These are phyloP conservation scores for Termitomyces sp. DNA, from an alignment of 768 basidiomycete species.

Conservation along the genomic window DNA sequence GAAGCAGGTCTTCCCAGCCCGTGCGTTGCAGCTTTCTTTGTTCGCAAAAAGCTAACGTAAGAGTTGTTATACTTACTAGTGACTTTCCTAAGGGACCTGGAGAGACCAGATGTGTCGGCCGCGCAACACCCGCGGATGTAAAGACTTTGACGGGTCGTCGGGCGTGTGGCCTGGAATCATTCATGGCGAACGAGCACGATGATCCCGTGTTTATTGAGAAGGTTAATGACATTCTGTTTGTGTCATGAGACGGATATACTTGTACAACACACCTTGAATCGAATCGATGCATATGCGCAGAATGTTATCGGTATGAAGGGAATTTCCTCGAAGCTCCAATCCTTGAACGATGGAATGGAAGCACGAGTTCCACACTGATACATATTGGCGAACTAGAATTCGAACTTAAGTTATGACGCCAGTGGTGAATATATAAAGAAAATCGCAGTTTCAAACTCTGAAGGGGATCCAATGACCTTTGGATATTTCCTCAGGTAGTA, in stretches of 20 bases:
- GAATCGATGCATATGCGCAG: neutral
- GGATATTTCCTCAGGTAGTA: no score
- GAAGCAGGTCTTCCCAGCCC: slow-evolving; percentile 42
- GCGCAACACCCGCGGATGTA: slow-evolving; percentile 29
- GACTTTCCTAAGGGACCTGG: slow-evolving; percentile 51
- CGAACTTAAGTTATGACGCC: no score
- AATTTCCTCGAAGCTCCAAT: no score
- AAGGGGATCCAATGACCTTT: no score
- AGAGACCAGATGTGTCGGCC: slow-evolving; percentile 36
- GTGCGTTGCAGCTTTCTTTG: slow-evolving; percentile 20
- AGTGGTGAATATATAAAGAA: no score
- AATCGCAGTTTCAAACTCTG: no score
- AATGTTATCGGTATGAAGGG: no score
- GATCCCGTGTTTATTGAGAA: slow-evolving; percentile 8
- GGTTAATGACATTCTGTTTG: slow-evolving; percentile 17
- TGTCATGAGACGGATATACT: neutral
- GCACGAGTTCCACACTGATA: no score
- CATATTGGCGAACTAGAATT: no score
- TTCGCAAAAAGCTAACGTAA: neutral
- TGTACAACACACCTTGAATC: neutral
- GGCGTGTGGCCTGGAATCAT: slow-evolving; percentile 34
- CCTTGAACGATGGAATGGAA: no score
- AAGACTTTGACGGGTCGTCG: slow-evolving; percentile 27
- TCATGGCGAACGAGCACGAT: slow-evolving; percentile 1
- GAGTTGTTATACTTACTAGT: slow-evolving; percentile 16